Evolutionary conservation across 345 rosid genomes (phyloP), one percentile per base, ranked within the genome.

Genomic region (Salix purpurea): DNA sequence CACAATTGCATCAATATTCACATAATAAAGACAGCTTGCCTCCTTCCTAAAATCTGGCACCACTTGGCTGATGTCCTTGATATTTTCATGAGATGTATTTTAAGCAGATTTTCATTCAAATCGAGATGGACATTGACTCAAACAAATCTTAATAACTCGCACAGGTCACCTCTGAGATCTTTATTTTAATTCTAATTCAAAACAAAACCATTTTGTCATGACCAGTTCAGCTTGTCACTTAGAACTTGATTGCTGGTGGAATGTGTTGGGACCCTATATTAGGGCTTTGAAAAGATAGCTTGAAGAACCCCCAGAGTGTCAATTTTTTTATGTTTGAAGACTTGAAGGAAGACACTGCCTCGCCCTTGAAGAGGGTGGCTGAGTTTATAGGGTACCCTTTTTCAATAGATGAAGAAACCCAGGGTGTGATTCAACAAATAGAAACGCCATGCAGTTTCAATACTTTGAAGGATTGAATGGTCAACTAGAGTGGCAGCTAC

Each of bases 391-490:
- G 81, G 58, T 46, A 23, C 15, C 78, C 79, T 16, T 76, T 82
- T 24, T 58, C 79, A 8, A 4, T 14, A 39, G 80, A 67, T 67
- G 80, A 81, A 69, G 84, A 69, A 26, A 69, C 40, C 24, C 76
- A 26, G 18, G 77, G 80, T 15, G 42, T 60, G 12, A 54, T 73
- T 11, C 69, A 77, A 32, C 76, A 71, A 18, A 48, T 54, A 70
- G 61, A 65, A 2, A 61, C 36, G 46, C 54, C 74, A 1, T 79
- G 83, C 32, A 79, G 81, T 67, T 79, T 67, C 4, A 67, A 74
- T 26, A 26, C n/a, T n/a, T 40, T 83, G 71, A 83, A 79, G 56
- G 81, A 80, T 14, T 58, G 67, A 69, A 76, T 69, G 74, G 71
- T 74, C 60, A 79, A 76, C 73, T 36, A 80, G 40, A 24, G 4